These are phyloP conservation scores for Solanum gracilifrons DNA, from an alignment of 257 asterid genomes.

Conservation along the genomic window DNA sequence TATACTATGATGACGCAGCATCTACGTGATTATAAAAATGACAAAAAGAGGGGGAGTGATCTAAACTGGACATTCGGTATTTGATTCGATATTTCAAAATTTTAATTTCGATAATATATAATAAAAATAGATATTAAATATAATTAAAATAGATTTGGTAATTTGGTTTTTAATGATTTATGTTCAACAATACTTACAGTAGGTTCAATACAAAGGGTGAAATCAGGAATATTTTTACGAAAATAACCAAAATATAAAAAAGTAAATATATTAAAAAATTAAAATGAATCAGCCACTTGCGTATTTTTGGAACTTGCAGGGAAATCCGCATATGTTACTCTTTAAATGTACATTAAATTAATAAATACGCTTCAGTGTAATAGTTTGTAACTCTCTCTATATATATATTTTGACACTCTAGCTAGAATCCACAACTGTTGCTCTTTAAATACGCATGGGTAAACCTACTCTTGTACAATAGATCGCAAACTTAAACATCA, in stretches of 20 bases:
- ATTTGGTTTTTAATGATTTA: neutral
- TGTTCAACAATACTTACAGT: neutral
- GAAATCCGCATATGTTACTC: no score
- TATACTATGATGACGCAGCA: neutral
- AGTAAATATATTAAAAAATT: neutral
- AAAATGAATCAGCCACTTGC: no score
- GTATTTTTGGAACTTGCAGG: no score
- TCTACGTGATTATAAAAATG: neutral
- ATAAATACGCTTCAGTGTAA: no score
- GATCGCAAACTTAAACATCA: no score
- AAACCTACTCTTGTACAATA: neutral
- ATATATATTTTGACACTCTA: no score
- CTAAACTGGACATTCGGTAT: accelerated
- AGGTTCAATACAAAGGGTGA: neutral
- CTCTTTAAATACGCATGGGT: neutral
- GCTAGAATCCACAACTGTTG: no score
- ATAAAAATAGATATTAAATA: neutral
- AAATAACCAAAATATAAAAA: no score
- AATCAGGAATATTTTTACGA: accelerated
- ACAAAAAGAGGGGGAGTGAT: neutral
- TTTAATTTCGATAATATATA: neutral
- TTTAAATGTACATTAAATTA: no score
- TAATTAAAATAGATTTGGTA: neutral
- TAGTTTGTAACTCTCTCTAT: no score
- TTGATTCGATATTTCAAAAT: neutral